Evolutionary conservation across 2,329 filamentous ascomycete species (phyloP), one percentile per base, ranked within the genome.

Genomic region (Helotiales sp.): DNA sequence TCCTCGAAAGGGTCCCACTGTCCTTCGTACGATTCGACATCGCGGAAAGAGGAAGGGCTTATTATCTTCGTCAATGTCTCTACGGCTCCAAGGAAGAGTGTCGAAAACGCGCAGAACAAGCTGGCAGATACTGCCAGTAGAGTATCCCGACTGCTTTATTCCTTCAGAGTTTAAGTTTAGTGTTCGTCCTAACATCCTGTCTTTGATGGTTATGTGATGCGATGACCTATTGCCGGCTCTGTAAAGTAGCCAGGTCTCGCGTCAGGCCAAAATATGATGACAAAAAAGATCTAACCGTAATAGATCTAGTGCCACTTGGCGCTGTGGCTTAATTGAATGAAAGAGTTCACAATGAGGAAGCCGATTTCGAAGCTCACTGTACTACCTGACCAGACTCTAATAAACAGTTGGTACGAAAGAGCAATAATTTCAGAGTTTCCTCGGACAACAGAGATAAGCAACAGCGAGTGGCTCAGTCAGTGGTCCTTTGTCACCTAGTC

Each of bases 1-100:
- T 55, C 50, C 28, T 55, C 50, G n/a, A 55, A 55, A n/a, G 15
- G 26, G n/a, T 50, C 50, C 50, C 28, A 55, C 17, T 55, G 26
- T 24, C 26, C n/a, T 28, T 55, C 26, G 13, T 55, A 55, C n/a
- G 28, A 55, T 55, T 55, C 50, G 50, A 32, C 3, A 32, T 55
- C 50, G 50, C 13, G 50, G 26, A 55, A 55, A 34, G 26, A 34
- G 28, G 50, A 55, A 3, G 50, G 50, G 50, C 17, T 34, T 34
- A 17, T 49, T 13, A 49, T 49, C 20, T 22, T 49, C 6, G n/a
- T 49, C 17, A 49, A 22, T 49, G n/a, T 3, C 45, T 49, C 6
- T 13, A 13, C 6, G 4, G 45, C 22, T 49, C 24, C 24, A 34
- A 30, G 28, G 13, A 55, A 34, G 2, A 13, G 50, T 34, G 24